Conservation (phyloP, 23 red algal genomes). For the Pyropia haitanensis region DNA sequence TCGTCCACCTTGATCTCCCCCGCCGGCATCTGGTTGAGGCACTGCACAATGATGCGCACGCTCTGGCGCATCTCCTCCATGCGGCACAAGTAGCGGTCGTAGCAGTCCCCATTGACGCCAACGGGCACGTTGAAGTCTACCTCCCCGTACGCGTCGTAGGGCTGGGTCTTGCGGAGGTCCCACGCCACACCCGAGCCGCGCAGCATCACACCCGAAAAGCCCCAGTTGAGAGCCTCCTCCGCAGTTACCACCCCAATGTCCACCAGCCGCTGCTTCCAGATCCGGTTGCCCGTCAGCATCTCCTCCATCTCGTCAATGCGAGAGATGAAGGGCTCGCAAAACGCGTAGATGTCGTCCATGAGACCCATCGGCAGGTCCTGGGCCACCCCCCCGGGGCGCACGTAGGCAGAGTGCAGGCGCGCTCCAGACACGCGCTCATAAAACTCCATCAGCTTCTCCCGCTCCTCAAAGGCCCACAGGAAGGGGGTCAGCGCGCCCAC, state of each 20-base stretch:
- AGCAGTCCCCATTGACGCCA: slow-evolving; percentile 86
- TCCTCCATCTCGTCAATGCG: slow-evolving; percentile 98
- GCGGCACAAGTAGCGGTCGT: slow-evolving; percentile 89
- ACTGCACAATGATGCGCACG: slow-evolving; percentile 88
- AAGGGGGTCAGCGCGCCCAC: slow-evolving; percentile 97
- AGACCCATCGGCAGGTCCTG: slow-evolving; percentile 92
- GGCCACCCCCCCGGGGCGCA: slow-evolving; percentile 89
- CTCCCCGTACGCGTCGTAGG: slow-evolving; percentile 94
- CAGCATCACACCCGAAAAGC: slow-evolving; percentile 98
- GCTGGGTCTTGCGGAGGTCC: slow-evolving; percentile 91
- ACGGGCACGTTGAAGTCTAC: slow-evolving; percentile 93
- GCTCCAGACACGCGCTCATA: slow-evolving; percentile 97
- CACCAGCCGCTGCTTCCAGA: slow-evolving; percentile 97
- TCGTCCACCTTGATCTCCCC: slow-evolving; percentile 99
- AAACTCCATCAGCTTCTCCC: slow-evolving; percentile 98
- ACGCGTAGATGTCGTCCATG: slow-evolving; percentile 96
- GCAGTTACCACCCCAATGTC: slow-evolving; percentile 94
- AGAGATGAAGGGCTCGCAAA: slow-evolving; percentile 74
- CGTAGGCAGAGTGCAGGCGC: slow-evolving; percentile 87
- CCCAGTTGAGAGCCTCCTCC: slow-evolving; percentile 83
- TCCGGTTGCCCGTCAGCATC: slow-evolving; percentile 96
- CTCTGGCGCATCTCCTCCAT: slow-evolving; percentile 98
- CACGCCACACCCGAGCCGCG: slow-evolving; percentile 80
- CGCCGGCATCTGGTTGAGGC: slow-evolving; percentile 98
- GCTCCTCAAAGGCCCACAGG: slow-evolving; percentile 98